Evolutionary conservation across 306 rosid genomes (phyloP).

Genomic region (Acacia acuminata): DNA sequence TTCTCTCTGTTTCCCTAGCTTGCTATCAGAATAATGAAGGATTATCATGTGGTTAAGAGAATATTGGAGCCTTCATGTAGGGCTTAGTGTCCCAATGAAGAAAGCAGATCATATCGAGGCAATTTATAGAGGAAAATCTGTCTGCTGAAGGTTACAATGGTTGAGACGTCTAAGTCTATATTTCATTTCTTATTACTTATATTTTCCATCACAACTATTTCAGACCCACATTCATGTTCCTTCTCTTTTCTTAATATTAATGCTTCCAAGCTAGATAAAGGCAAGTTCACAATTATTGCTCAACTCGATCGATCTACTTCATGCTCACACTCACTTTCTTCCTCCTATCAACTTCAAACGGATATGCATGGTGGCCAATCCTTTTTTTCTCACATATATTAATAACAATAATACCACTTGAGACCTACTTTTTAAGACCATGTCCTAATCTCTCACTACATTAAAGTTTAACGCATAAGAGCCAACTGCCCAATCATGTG

Average conservation of each 20-base stretch:
- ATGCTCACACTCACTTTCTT: not conserved
- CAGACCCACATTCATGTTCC: not conserved
- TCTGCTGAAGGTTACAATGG: conserved; percentile 32
- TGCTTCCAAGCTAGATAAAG: not conserved
- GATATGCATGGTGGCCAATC: not conserved
- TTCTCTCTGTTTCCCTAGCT: not conserved
- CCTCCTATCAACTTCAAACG: not conserved
- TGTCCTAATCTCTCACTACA: not conserved
- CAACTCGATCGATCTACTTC: not conserved
- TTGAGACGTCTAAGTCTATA: conserved; percentile 48
- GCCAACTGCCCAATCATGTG: not conserved
- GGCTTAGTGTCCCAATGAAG: conserved; percentile 12
- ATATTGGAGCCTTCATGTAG: not conserved
- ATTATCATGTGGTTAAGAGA: not conserved
- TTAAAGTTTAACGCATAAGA: not conserved
- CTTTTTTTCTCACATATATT: not conserved
- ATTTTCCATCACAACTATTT: not conserved
- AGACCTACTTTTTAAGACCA: not conserved
- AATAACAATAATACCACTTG: not conserved
- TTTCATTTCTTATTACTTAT: not conserved
- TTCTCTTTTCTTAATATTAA: not conserved
- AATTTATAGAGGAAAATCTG: conserved; percentile 30
- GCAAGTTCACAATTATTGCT: not conserved
- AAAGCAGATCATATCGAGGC: conserved; percentile 1
- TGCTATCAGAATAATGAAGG: not conserved